These are phyloP conservation scores for Diaporthe sp. DNA, from an alignment of 2,329 filamentous ascomycete genomes.

Conservation along the genomic window DNA sequence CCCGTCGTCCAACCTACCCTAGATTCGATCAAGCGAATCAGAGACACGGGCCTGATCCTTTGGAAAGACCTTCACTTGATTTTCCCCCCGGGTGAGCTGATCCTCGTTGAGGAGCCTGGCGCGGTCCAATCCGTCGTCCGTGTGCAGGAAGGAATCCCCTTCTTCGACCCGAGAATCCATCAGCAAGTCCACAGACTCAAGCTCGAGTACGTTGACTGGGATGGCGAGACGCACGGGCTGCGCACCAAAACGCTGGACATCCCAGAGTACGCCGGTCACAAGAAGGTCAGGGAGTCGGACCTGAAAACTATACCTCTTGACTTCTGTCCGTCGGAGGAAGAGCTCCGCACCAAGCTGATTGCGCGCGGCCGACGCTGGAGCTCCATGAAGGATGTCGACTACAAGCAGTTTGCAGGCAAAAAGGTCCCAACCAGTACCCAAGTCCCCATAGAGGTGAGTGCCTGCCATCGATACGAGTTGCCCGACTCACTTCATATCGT, in stretches of 20 bases:
- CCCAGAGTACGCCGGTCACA: slow-evolving; percentile 47
- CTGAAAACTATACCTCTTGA: slow-evolving; percentile 49
- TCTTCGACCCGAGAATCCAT: background rate
- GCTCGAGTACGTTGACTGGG: slow-evolving; percentile 50
- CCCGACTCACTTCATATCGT: no score
- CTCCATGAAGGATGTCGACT: background rate
- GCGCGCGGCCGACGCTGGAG: background rate
- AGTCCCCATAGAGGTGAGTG: slow-evolving; percentile 1
- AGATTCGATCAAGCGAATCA: background rate
- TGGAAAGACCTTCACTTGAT: background rate
- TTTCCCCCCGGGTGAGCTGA: background rate
- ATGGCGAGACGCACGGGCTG: slow-evolving; percentile 51
- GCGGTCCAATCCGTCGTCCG: slow-evolving; percentile 1
- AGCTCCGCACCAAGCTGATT: slow-evolving; percentile 2
- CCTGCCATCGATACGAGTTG: no score
- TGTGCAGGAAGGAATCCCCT: background rate
- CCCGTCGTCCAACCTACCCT: background rate
- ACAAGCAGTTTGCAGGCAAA: slow-evolving; percentile 14
- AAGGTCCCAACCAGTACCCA: background rate
- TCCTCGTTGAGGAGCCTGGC: background rate
- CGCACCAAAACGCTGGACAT: slow-evolving; percentile 45
- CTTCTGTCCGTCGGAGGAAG: slow-evolving; percentile 31
- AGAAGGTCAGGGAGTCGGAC: slow-evolving; percentile 43
- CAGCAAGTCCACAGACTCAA: background rate
- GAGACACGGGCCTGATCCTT: background rate